Base-by-base conservation (phyloP, 1,139 yeast genomes). In the Candida labiduridarum region DNA sequence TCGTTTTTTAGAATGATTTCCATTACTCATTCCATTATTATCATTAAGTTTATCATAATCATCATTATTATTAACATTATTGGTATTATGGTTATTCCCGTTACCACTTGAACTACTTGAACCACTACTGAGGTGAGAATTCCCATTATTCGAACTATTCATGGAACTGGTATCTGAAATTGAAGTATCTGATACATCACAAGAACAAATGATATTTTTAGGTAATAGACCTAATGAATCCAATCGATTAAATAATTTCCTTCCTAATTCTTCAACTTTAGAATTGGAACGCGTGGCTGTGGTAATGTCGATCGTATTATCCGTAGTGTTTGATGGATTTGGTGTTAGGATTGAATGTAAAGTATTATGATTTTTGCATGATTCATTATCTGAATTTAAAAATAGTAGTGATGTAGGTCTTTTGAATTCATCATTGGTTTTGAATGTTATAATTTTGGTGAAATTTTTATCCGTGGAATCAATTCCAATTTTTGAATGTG, bases 221-320 rank as follows among this genome's bases (percentile, higher is more conserved):
- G 41, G 29, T 22, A 44, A 6, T 35, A 44, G 2, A 4, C 46
- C 46, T 2, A 44, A 16, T 12, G 14, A 25, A 7, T 27, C 18
- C 25, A 44, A 44, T 16, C 46, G 41, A 16, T 27, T 4, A 16
- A 49, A 38, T 2, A 49, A 33, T 27, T 51, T 49, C 14, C 33
- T 27, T 4, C 56, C 53, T 27, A 54, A 43, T 31, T 50, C 50
- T n/a, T 44, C 33, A 7, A 39, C 19, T n/a, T 46, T 39, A 7
- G 19, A 12, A 25, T 8, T 25, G 10, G 29, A 25, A 25, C 29
- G 29, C 29, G 29, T 25, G 12, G 16, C 25, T 16, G 18, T 31
- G 22, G 10, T 38, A 31, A 9, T 38, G 19, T 36, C 31, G 12
- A 12, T 22, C n/a, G 38, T 39, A 41, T 10, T 16, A 3, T 41